Evolutionary conservation across 768 basidiomycete species (phyloP), one percentile per base, ranked within the genome.

Genomic region (Hysterangium stoloniferum): DNA sequence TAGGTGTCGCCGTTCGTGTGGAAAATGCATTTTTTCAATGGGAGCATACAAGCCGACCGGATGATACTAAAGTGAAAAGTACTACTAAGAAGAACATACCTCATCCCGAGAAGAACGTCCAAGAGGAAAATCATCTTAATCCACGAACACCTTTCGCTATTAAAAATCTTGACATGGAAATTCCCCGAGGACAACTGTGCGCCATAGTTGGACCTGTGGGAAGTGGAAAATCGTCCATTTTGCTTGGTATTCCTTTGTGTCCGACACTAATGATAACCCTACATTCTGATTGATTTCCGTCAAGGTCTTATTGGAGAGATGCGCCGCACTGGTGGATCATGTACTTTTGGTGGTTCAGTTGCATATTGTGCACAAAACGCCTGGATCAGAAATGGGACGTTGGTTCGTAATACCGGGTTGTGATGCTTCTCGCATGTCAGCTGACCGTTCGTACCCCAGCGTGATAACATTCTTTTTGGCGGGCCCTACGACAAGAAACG

Each of bases 361-460:
- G 82, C 76, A 5, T 88, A 86, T 59, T 84, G 81, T 59, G 73
- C 83, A 13, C 85, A 88, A 63, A 77, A 74, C 0, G 81, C 84
- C 0, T 88, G 84, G 84, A 86, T 88, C 42, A 82, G 84, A 62
- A 85, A 85, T 59, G 76, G 78, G 0, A 71, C 77, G 4, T 57
- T 82, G 60, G 80, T 80, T 48, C 44, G 75, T 56, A 12, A 7
- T 19, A 22, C 8, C 9, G n/a, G n/a, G n/a, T n/a, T 41, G 17
- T 41, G 12, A 11, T 8, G 9, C 9, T 22, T 41, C 19, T 20
- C 15, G 24, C 48, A 6, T 33, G 53, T 11, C 24, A 17, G 35
- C 52, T 41, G 20, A 41, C 11, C 12, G 8, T 8, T 11, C 22
- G 9, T 12, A 27, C 17, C 11, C 25, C 46, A 83, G 75, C 67